phyloP scores from a whole-genome alignment of 2,329 filamentous ascomycete genomes.

The Pochonia chlamydosporia region DNA sequence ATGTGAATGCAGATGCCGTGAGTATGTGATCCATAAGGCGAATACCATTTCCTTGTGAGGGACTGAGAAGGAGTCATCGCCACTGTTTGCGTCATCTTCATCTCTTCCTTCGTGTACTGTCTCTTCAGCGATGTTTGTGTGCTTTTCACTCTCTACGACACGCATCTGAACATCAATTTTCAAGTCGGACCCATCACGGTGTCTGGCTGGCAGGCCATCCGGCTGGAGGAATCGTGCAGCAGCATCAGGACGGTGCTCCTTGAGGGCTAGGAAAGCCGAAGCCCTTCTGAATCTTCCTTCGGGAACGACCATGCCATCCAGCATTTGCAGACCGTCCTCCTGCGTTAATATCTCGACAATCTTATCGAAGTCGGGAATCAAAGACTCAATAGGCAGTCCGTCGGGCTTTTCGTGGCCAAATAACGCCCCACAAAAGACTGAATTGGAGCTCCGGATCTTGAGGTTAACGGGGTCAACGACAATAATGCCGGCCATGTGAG shows the following conservation, averaged over 20 bases:
- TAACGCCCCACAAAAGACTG: slow-evolving; percentile 85
- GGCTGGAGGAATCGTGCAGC: slow-evolving; percentile 75
- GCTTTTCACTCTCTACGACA: slow-evolving; percentile 83
- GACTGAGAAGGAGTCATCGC: slow-evolving; percentile 39
- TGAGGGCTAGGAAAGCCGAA: slow-evolving; percentile 73
- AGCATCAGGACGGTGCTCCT: slow-evolving; percentile 75
- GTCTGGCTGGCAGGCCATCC: slow-evolving; percentile 75
- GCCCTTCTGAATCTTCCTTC: slow-evolving; percentile 94
- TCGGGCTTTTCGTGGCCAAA: slow-evolving; percentile 86
- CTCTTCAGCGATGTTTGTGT: slow-evolving; percentile 53
- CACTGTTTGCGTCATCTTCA: slow-evolving; percentile 39
- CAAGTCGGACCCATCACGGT: slow-evolving; percentile 86
- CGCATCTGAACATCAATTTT: slow-evolving; percentile 96
- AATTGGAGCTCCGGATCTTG: slow-evolving; percentile 85
- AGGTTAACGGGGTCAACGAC: slow-evolving; percentile 77
- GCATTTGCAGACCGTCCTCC: slow-evolving; percentile 75
- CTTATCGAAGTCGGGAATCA: slow-evolving; percentile 84
- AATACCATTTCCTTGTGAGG: slow-evolving; percentile 74
- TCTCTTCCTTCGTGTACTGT: slow-evolving; percentile 58
- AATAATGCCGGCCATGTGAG: slow-evolving; percentile 94
- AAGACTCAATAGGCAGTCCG: slow-evolving; percentile 68
- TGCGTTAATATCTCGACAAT: slow-evolving; percentile 76
- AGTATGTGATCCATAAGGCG: slow-evolving; percentile 96
- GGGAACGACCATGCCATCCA: slow-evolving; percentile 93
- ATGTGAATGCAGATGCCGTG: slow-evolving; percentile 76